Percentiles rank a stretch among this genome's conserved stretches.
Evolutionary conservation across 305 asterid species (phyloP).

Genomic region (Fraxinus greggii): DNA sequence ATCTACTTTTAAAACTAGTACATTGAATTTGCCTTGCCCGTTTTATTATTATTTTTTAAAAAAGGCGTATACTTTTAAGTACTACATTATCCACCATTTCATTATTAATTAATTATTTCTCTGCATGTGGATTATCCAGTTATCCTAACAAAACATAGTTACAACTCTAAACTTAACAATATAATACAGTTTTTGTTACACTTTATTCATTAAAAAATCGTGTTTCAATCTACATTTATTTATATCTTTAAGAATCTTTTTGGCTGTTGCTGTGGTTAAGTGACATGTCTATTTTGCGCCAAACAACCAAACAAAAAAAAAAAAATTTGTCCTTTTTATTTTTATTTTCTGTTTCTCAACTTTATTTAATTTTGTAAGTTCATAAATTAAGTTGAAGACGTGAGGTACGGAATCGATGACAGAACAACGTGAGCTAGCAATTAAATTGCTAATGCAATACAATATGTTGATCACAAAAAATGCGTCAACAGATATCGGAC

Average conservation of each 20-base stretch:
- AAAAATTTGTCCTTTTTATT: slow-evolving; percentile 16
- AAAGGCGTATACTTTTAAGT: not conserved
- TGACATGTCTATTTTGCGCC: slow-evolving; percentile 21
- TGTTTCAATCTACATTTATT: not conserved
- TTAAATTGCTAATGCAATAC: not conserved
- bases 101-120: not conserved
- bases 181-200: not conserved
- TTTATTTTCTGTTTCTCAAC: not conserved
- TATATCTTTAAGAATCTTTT: slow-evolving; percentile 2
- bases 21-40: not conserved
- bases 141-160: slow-evolving; percentile 7
- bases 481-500: too few species aligned
- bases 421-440: not conserved
- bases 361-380: not conserved
- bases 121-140: not conserved
- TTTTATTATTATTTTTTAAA: not conserved
- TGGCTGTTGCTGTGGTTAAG: not conserved
- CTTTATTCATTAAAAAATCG: not conserved
- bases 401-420: slow-evolving; percentile 18
- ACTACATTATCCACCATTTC: not conserved
- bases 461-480: too few species aligned
- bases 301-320: slow-evolving; percentile 20
- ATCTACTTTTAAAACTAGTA: not conserved
- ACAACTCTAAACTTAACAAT: not conserved
- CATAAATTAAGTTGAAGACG: not conserved